Evolutionary conservation across 495 filamentous ascomycete genomes (phyloP), one percentile per base, ranked within the genome.

Genomic region (Xylaria cubensis): DNA sequence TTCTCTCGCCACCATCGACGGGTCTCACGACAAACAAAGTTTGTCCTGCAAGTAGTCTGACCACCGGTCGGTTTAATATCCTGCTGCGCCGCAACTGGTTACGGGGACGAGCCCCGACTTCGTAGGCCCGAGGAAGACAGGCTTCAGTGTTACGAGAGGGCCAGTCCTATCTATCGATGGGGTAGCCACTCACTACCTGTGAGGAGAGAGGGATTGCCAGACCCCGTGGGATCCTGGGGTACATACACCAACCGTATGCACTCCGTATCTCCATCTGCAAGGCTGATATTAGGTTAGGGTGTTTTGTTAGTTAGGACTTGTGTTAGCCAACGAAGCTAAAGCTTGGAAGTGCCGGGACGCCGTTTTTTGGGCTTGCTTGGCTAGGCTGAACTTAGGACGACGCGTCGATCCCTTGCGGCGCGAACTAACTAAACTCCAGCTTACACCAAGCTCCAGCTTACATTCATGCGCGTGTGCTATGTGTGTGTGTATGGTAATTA

Each of bases 31-130:
- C 44, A n/a, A n/a, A 34, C 65, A 9, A 32, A 51, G 29, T 58
- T 19, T 26, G 3, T 55, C 4, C 12, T 63, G 26, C n/a, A 3
- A 29, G 39, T 13, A 19, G 59, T 63, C 69, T 71, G 69, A 64
- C 69, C 69, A 71, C 59, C 56, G 29, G 24, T 56, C 59, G 29
- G 46, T 61, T 71, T 71, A 71, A 71, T 55, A 64, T 71, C 64
- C 41, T 21, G 69, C 24, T 42, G 39, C 12, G 42, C 67, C 67
- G 32, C 58, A 19, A 62, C 58, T 63, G 58, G 68, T 51, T 46
- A 53, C 34, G 34, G 48, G 53, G 48, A 56, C 64, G 46, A 46
- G 21, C 29, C 41, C 67, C 44, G 29, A 10, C 48, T 4, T 13
- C 5, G 34, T 56, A 44, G 21, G 44, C 48, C 48, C 59, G 46